Base-by-base conservation (phyloP, 2,329 filamentous ascomycete species). In the Xylariomycetidae sp. region DNA sequence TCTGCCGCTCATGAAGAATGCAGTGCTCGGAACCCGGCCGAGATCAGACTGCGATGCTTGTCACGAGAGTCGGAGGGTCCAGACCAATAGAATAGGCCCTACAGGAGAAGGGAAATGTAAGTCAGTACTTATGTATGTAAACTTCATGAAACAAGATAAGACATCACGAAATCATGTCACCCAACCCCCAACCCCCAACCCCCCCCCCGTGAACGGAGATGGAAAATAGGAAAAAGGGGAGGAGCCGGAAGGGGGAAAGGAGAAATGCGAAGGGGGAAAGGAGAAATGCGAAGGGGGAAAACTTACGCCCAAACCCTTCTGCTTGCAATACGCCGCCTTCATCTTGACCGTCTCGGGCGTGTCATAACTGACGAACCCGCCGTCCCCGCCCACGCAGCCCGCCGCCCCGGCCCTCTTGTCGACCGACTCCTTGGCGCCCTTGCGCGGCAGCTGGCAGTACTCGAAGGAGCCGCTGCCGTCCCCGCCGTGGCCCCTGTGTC, bases 1-100 rank as follows among this genome's bases (percentile, higher is more conserved):
- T n/a, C n/a, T n/a, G n/a, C n/a, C 15, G 7, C 8, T 48, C 40
- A 53, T 12, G 64, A 66, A 38, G 63, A 67, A 49, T 80, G 75
- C 39, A 80, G 54, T 7, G 73, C 67, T 37, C 70, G 69, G 53
- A 80, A 81, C 5, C 77, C 77, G 13, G 76, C 63, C 29, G 71
- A 67, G 38, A 81, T 64, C 34, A 81, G 57, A 50, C 75, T 80
- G 32, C 76, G 66, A 32, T 72, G 69, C 40, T 66, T 69, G 33
- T 76, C 69, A 45, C 62, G 67, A 17, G 74, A 72, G 62, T 92
- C 86, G 3, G 75, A 78, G 11, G 82, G 81, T n/a, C 80, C 83
- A 33, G 82, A 80, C 82, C 83, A 89, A 59, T 89, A 92, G 57
- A 88, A 90, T 7, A 92, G 61, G 0, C 86, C 86, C 75, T 79